Conservation (phyloP, 202 grass and related monocot genomes). For the Musa balbisiana region DNA sequence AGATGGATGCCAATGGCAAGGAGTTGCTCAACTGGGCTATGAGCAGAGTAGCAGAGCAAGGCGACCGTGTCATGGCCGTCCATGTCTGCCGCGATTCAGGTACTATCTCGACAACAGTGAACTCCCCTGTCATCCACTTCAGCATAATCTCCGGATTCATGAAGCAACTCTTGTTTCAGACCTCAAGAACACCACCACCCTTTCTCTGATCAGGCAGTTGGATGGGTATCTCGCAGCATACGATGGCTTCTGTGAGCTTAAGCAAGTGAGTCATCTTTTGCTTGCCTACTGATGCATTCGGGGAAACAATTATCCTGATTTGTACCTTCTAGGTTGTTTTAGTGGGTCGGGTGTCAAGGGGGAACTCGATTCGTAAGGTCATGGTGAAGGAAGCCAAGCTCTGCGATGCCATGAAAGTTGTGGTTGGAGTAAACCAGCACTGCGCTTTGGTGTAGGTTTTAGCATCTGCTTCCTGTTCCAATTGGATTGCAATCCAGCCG, state of each 20-base stretch:
- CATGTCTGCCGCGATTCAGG: conserved; percentile 93
- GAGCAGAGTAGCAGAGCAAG: conserved; percentile 34
- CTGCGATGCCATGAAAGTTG: conserved; percentile 60
- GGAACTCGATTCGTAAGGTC: conserved; percentile 73
- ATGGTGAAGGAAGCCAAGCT: conserved; percentile 88
- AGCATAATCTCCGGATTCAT: background rate
- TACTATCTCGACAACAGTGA: conserved; percentile 7
- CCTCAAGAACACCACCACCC: conserved; percentile 54
- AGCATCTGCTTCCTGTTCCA: background rate
- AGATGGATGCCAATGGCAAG: conserved; percentile 74
- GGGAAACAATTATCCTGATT: background rate
- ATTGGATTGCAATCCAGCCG: conserved; percentile 9
- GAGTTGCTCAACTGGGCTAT: conserved; percentile 71
- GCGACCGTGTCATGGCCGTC: conserved; percentile 76
- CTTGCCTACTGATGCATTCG: background rate
- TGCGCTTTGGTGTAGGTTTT: conserved; percentile 65
- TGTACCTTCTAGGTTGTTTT: conserved; percentile 51
- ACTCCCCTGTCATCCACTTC: background rate
- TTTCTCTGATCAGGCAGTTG: conserved; percentile 63
- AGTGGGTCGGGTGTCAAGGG: conserved; percentile 69
- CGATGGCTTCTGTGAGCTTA: conserved; percentile 56
- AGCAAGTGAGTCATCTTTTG: conserved; percentile 41
- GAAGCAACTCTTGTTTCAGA: conserved; percentile 29
- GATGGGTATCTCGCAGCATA: conserved; percentile 67
- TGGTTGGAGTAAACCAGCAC: conserved; percentile 74